Percentiles rank a stretch among this genome's conserved stretches.
These are phyloP conservation scores for Gillenia trifoliata DNA, from an alignment of 306 rosid species.

Conservation along the genomic window DNA sequence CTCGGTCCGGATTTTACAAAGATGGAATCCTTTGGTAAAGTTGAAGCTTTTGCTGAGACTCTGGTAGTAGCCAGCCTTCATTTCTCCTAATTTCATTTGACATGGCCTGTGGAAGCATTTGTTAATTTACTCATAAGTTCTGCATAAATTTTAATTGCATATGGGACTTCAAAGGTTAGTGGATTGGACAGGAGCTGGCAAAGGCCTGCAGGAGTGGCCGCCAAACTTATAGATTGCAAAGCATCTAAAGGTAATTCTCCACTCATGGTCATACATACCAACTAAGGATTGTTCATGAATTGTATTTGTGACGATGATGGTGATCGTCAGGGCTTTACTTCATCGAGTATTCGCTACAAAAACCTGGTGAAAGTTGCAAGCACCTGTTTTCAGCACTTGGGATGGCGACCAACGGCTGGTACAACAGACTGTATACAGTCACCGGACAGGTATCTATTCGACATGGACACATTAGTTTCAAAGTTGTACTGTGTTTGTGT, in stretches of 20 bases:
- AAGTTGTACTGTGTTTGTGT: neutral
- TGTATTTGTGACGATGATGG: neutral
- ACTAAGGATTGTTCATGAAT: neutral
- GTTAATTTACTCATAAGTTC: neutral
- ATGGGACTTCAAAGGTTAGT: conserved; percentile 49
- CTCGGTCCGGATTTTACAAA: conserved; percentile 84
- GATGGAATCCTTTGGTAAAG: conserved; percentile 96
- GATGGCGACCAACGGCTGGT: conserved; percentile 88
- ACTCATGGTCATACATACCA: neutral
- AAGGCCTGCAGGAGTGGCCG: conserved; percentile 80
- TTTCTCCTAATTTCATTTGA: neutral
- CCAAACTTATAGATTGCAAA: conserved; percentile 66
- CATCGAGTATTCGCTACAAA: conserved; percentile 70
- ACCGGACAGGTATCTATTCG: conserved; percentile 73
- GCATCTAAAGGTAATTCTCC: conserved; percentile 50
- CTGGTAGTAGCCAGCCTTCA: conserved; percentile 37
- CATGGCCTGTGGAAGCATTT: neutral
- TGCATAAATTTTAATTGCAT: neutral
- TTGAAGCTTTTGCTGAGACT: conserved; percentile 89
- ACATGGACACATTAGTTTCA: neutral
- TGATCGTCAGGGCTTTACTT: conserved; percentile 61
- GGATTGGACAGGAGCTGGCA: conserved; percentile 97
- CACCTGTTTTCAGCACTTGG: conserved; percentile 77
- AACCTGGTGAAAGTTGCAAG: conserved; percentile 70
- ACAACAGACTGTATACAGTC: conserved; percentile 77